phyloP scores from a whole-genome alignment of 148 eudicot genomes.

The Chenopodium suecicum region DNA sequence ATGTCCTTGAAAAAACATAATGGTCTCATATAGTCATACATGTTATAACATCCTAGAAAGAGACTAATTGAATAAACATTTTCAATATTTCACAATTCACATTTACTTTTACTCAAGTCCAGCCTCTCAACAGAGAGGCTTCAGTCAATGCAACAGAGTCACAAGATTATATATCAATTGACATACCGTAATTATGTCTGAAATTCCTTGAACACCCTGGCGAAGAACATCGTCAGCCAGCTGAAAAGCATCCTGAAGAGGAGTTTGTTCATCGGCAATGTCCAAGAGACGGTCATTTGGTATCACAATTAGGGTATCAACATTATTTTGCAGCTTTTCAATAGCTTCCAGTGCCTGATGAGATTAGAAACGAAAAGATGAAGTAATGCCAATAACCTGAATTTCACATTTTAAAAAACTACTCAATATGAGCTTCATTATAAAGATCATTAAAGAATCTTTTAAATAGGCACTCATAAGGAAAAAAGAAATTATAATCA shows the following conservation, averaged over 20 bases:
- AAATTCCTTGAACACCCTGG: constrained; percentile 97
- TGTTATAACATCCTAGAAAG: neutral
- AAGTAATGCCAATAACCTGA: constrained; percentile 5
- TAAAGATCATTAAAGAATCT: neutral
- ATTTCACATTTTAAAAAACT: neutral
- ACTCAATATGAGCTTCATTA: constrained; percentile 1
- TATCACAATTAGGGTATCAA: constrained; percentile 95
- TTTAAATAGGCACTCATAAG: neutral
- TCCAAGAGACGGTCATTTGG: constrained; percentile 95
- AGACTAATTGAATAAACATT: too few relatives aligned
- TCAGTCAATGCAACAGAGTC: neutral
- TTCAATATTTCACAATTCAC: neutral
- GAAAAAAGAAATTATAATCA: neutral
- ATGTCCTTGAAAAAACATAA: neutral
- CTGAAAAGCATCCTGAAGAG: constrained; percentile 94
- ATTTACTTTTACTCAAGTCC: neutral
- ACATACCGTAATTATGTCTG: constrained; percentile 94
- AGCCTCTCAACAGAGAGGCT: neutral
- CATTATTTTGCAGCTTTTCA: constrained; percentile 91
- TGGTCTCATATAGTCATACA: neutral
- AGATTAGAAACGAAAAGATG: constrained; percentile 18
- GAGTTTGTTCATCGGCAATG: constrained; percentile 91
- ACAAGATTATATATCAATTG: neutral
- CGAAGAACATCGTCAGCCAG: constrained; percentile 99
- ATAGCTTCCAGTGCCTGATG: constrained; percentile 95